phyloP scores from a whole-genome alignment of 345 rosid species.

The Citrus mangshanensis region DNA sequence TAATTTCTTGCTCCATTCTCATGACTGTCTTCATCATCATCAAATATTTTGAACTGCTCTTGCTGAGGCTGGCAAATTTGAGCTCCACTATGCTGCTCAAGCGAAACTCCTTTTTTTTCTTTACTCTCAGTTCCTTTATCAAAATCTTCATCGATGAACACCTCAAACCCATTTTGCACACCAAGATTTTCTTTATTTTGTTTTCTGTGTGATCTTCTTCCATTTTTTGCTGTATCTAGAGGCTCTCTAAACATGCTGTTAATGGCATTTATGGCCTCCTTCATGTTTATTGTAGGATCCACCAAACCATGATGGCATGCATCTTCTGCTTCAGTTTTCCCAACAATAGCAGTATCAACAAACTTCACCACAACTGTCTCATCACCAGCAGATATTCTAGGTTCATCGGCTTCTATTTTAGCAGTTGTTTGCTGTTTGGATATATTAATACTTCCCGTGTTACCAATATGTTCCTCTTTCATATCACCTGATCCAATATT shows the following conservation, averaged over 20 bases:
- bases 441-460: constrained; percentile 5
- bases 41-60: constrained; percentile 51
- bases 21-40: constrained; percentile 54
- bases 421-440: constrained; percentile 20
- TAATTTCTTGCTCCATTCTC: constrained; percentile 31
- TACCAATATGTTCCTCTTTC: constrained; percentile 10
- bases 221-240: constrained; percentile 50
- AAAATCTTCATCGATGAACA: constrained; percentile 52
- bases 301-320: constrained; percentile 86
- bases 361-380: constrained; percentile 55
- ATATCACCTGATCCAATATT: not conserved
- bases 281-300: constrained; percentile 83
- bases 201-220: constrained; percentile 41
- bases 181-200: constrained; percentile 35
- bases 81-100: constrained; percentile 20
- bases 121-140: constrained; percentile 22
- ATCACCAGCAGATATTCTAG: constrained; percentile 25
- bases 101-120: constrained; percentile 23
- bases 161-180: constrained; percentile 37
- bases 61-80: constrained; percentile 28
- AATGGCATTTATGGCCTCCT: constrained; percentile 84
- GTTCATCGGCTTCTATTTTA: constrained; percentile 28
- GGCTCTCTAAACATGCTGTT: constrained; percentile 88
- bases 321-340: constrained; percentile 71
- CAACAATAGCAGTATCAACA: constrained; percentile 68